Evolutionary conservation across 495 filamentous ascomycete genomes (phyloP), one percentile per base, ranked within the genome.

Genomic region (Barbatosphaeria neglecta): DNA sequence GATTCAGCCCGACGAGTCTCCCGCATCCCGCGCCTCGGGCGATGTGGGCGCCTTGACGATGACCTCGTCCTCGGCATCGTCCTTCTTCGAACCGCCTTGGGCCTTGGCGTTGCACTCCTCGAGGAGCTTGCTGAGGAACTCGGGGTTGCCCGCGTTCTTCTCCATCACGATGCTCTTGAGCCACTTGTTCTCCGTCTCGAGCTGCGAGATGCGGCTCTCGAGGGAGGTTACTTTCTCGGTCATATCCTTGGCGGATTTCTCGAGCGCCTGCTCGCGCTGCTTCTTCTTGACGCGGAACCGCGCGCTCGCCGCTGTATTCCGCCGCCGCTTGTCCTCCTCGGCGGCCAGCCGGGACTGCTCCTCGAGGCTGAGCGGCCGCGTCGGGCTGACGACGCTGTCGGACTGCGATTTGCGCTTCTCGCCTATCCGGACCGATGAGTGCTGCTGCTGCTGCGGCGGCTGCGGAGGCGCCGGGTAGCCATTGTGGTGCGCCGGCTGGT

Each of bases 221-320:
- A 98, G 75, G 10, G 67, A 68, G 10, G 68, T 69, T 37, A 93
- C 85, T 67, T 90, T 89, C 28, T 95, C 90, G 7, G 76, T 78
- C 61, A 94, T 87, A 54, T 96, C 92, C 65, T 93, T 90, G 48
- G 92, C 84, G 39, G 80, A 80, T 46, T 82, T 82, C 69, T 97
- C 92, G 48, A 98, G 83, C 3, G 84, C 83, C 61, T 92, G 86
- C 69, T 98, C 92, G 45, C 92, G 86, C 67, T 94, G 87, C 78
- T 98, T 98, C 86, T 98, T 98, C 79, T 98, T 98, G 57, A 94
- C 80, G 47, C 92, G 85, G 78, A 98, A 98, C 45, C 92, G 84
- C 18, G 92, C 92, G 42, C 79, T 85, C 37, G 92, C 92, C 28
- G 92, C 92, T 1, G 92, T 98, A 66, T 98, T 98, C 50, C 92